Evolutionary conservation across 2,329 filamentous ascomycete species (phyloP).

Genomic region (Neoarthrinium moseri): DNA sequence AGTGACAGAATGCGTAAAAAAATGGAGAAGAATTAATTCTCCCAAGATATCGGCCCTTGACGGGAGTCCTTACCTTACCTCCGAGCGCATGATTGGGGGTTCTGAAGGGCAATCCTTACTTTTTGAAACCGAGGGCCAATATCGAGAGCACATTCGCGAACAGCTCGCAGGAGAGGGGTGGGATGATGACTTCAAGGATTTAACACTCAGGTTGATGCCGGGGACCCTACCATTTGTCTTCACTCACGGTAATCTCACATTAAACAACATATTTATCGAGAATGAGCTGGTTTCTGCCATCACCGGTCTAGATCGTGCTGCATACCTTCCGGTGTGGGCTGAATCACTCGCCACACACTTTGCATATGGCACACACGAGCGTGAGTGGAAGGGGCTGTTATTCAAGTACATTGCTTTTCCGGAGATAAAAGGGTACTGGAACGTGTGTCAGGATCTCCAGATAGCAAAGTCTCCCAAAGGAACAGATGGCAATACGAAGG

Average conservation of each 20-base stretch:
- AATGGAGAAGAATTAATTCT: conserved; percentile 20
- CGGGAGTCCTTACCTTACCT: conserved; percentile 16
- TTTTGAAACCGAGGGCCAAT: conserved; percentile 14
- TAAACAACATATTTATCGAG: conserved; percentile 19
- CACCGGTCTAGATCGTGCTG: conserved; percentile 2
- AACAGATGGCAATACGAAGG: neutral
- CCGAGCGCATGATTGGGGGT: conserved; percentile 19
- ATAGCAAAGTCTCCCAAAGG: neutral
- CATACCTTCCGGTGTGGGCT: conserved; percentile 5
- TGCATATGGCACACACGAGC: neutral
- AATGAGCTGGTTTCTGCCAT: conserved; percentile 1
- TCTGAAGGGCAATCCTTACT: conserved; percentile 11
- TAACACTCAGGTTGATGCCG: conserved; percentile 20
- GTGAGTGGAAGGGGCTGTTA: conserved; percentile 8
- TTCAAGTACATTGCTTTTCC: neutral
- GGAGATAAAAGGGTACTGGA: neutral
- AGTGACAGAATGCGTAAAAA: conserved; percentile 17
- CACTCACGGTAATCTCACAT: conserved; percentile 27
- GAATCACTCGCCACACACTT: conserved; percentile 2
- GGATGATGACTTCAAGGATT: conserved; percentile 11
- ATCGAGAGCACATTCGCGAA: conserved; percentile 17
- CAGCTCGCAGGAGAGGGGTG: conserved; percentile 11
- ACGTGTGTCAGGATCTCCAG: neutral
- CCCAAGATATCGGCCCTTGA: conserved; percentile 15
- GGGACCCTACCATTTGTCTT: conserved; percentile 20